Evolutionary conservation across 225 moss, liverwort and hornwort genomes (phyloP).

Genomic region (Lunularia cruciata): DNA sequence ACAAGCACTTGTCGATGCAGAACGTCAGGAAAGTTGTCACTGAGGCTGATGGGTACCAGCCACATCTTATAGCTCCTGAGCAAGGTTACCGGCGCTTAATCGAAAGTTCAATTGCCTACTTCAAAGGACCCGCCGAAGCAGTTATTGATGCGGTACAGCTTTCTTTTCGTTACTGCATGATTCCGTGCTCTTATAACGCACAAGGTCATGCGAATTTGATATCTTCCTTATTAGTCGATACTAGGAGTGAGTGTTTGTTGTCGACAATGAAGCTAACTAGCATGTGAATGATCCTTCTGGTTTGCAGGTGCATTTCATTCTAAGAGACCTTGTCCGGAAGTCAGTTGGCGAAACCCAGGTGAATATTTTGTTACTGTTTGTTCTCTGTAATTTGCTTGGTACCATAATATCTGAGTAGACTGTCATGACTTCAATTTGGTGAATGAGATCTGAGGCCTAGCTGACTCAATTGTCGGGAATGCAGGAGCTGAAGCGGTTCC

Average conservation of each 20-base stretch:
- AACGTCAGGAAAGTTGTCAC: slow-evolving; percentile 89
- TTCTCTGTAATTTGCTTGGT: not conserved
- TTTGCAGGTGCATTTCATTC: slow-evolving; percentile 77
- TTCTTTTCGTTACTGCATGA: not conserved
- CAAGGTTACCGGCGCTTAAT: slow-evolving; percentile 85
- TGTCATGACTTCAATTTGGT: not conserved
- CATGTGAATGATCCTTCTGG: too few species aligned
- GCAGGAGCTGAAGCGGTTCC: slow-evolving; percentile 51
- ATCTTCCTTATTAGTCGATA: too few species aligned
- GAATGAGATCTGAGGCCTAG: not conserved
- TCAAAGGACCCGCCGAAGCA: slow-evolving; percentile 85
- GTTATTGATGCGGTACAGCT: slow-evolving; percentile 65
- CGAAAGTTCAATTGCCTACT: slow-evolving; percentile 71
- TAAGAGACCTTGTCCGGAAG: slow-evolving; percentile 78
- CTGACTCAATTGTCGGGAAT: not conserved
- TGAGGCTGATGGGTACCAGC: slow-evolving; percentile 92
- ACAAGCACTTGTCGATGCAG: slow-evolving; percentile 84
- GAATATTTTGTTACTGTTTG: not conserved
- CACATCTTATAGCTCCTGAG: slow-evolving; percentile 89
- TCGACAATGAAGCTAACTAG: too few species aligned
- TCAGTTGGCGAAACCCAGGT: slow-evolving; percentile 72
- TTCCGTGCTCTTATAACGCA: too few species aligned
- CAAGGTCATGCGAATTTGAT: not conserved
- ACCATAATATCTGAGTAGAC: not conserved
- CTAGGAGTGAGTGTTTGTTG: too few species aligned